Base-by-base conservation (phyloP, 345 rosid species). In the Eucalyptus shirleyi region DNA sequence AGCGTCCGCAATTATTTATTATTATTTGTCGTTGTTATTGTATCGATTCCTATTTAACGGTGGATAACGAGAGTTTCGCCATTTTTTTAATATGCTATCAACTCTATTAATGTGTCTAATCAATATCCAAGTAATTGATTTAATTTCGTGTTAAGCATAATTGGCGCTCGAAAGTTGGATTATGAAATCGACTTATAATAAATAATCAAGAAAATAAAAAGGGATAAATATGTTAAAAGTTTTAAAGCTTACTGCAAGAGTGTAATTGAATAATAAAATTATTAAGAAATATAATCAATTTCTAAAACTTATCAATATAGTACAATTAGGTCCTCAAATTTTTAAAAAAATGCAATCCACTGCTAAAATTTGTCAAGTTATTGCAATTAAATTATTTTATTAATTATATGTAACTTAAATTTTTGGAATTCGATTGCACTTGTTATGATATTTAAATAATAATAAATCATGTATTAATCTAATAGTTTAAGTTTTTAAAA, bases 201-300 rank as follows among this genome's bases (percentile, higher is more conserved):
- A 23, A 56, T 24, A 56, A 56, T 4, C 0, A 56, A 56, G 30
- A 56, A 56, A 56, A 56, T 2, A 24, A 24, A 56, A 23, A 10
- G 1, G 13, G 12, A 24, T 23, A 56, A 23, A 23, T 56, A 11
- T 10, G 0, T 10, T 56, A 26, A 24, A 56, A 56, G 6, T 56
- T 10, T 24, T 24, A 56, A 23, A 23, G 1, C 24, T 56, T 56
- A 0, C 0, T 0, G 6, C 3, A 0, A 24, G 3, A 56, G 21
- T 24, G 13, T 0, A 56, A 56, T 56, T 24, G 0, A 24, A 10
- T 56, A 23, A 23, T 24, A 24, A 56, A 9, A 56, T 10, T 24
- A 9, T 56, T 1, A 56, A 23, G 1, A 56, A 56, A 3, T 24
- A 2, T 0, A 56, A 56, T 56, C 0, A 10, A 56, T 1, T 56